These are phyloP conservation scores for Carex sylvatica DNA, from an alignment of 202 grass and related monocot species.

Conservation along the genomic window DNA sequence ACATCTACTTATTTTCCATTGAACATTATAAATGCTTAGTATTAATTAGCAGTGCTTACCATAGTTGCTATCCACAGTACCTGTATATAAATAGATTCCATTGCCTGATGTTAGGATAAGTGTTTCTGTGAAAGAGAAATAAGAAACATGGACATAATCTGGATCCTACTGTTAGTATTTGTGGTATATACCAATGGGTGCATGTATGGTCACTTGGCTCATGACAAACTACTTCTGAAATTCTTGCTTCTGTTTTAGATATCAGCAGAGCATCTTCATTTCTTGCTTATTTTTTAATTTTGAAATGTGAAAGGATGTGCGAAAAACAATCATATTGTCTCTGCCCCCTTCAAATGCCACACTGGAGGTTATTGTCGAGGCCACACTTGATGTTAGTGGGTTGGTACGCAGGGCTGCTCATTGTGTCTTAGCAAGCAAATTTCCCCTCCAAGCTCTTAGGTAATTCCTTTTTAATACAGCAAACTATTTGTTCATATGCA, in stretches of 20 bases:
- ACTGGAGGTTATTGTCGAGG: constrained; percentile 58
- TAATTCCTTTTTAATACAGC: constrained; percentile 30
- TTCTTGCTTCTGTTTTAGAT: background rate
- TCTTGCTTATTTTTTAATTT: background rate
- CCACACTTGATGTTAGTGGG: constrained; percentile 67
- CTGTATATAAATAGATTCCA: background rate
- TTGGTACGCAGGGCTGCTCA: constrained; percentile 68
- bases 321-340: constrained; percentile 63
- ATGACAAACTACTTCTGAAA: background rate
- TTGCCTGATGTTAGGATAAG: background rate
- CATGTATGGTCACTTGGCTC: background rate
- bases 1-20: background rate
- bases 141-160: background rate
- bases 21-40: background rate
- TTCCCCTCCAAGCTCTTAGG: constrained; percentile 89
- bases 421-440: constrained; percentile 72
- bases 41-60: background rate
- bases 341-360: constrained; percentile 72
- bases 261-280: background rate
- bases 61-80: background rate
- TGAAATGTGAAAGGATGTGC: constrained; percentile 56
- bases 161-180: background rate
- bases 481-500: constrained; percentile 19
- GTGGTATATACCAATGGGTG: background rate
- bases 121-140: background rate